Evolutionary conservation across 805 yeast species (phyloP).

Genomic region (Lipomyces kockii): DNA sequence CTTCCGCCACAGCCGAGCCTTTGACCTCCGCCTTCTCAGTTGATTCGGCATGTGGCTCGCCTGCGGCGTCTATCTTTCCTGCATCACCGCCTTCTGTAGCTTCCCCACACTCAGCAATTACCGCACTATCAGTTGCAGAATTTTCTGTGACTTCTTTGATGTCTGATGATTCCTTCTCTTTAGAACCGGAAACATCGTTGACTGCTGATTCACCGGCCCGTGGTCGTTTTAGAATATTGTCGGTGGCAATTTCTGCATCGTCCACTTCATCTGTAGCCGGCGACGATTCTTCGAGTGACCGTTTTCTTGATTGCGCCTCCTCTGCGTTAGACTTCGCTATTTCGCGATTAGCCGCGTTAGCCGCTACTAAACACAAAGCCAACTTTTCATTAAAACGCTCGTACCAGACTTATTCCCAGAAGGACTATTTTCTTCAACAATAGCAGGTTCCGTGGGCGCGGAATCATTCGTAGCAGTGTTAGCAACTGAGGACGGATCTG

Average conservation of each 20-base stretch:
- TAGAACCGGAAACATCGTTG: neutral
- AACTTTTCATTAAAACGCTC: neutral
- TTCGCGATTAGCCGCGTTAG: neutral
- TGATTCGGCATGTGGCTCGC: neutral
- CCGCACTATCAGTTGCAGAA: neutral
- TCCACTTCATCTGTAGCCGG: neutral
- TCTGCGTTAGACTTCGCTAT: neutral
- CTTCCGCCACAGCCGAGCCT: neutral
- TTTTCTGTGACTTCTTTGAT: neutral
- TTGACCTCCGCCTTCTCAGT: neutral
- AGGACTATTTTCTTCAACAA: neutral
- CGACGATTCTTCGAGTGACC: neutral
- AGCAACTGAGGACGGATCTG: neutral
- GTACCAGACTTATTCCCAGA: neutral
- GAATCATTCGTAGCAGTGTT: neutral
- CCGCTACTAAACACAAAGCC: neutral
- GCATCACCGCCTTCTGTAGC: neutral
- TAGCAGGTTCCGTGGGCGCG: neutral
- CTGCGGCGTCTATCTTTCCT: neutral
- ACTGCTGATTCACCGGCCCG: neutral
- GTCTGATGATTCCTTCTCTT: neutral
- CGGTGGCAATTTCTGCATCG: neutral
- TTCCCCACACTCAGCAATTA: neutral
- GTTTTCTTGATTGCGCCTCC: neutral
- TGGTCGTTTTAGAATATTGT: neutral